A percentile compares a stretch with the other conserved stretches of the same genome.
Evolutionary conservation across 2,329 filamentous ascomycete genomes (phyloP).

Genomic region (Alternaria arbusti): DNA sequence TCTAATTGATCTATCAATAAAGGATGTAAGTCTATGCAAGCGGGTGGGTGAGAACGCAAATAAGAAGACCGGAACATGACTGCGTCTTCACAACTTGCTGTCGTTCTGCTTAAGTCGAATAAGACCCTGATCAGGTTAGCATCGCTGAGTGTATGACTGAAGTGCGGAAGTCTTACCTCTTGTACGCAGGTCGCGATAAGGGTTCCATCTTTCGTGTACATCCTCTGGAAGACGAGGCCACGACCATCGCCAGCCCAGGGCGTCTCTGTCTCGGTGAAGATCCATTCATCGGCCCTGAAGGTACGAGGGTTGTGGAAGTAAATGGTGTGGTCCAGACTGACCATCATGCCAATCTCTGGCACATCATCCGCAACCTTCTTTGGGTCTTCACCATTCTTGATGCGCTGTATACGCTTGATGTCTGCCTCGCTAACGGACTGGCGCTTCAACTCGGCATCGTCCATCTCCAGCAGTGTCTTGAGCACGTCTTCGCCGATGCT

Average conservation of each 20-base stretch:
- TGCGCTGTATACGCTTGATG: slow-evolving; percentile 49
- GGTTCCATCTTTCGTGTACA: slow-evolving; percentile 73
- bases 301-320: slow-evolving; percentile 61
- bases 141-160: not conserved
- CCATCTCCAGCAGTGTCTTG: slow-evolving; percentile 54
- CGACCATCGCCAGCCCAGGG: slow-evolving; percentile 81
- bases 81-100: slow-evolving; percentile 14
- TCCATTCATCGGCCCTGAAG: slow-evolving; percentile 70
- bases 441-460: slow-evolving; percentile 51
- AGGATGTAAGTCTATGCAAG: not conserved
- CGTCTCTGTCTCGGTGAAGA: slow-evolving; percentile 79
- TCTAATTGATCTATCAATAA: not conserved
- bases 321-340: slow-evolving; percentile 75
- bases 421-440: slow-evolving; percentile 58
- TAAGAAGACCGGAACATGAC: not conserved
- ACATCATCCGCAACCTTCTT: slow-evolving; percentile 56
- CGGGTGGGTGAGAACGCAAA: not conserved
- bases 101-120: slow-evolving; percentile 21
- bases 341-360: slow-evolving; percentile 80
- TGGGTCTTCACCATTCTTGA: slow-evolving; percentile 49
- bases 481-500: slow-evolving; percentile 53
- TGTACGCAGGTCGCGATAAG: slow-evolving; percentile 81
- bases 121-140: slow-evolving; percentile 18
- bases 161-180: slow-evolving; percentile 60
- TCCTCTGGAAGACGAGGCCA: slow-evolving; percentile 76